Percentiles rank a stretch among this genome's conserved stretches.
These are phyloP conservation scores for Simplicillium sp. DNA, from an alignment of 2,329 filamentous ascomycete genomes.

Conservation along the genomic window DNA sequence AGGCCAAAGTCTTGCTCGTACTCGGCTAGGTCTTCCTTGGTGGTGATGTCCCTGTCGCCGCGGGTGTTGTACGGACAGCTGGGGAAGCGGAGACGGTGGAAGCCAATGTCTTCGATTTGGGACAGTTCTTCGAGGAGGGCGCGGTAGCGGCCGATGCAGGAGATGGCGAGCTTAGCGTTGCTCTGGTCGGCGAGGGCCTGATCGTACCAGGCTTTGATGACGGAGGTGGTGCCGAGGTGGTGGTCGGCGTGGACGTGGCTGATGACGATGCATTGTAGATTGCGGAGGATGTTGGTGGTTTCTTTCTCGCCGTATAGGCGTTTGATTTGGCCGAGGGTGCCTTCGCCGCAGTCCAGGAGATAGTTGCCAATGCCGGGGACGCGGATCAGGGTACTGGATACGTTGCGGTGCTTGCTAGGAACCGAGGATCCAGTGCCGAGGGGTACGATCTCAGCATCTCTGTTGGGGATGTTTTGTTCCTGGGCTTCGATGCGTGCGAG, in stretches of 20 bases:
- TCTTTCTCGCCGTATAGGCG: conserved; percentile 60
- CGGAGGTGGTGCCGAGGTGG: conserved; percentile 71
- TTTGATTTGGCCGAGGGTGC: conserved; percentile 78
- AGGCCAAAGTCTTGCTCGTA: conserved; percentile 48
- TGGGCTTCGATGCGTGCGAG: conserved; percentile 36
- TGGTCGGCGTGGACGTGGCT: conserved; percentile 96
- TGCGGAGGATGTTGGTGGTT: conserved; percentile 60
- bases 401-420: conserved; percentile 91
- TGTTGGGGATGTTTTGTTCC: conserved; percentile 58
- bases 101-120: conserved; percentile 67
- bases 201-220: conserved; percentile 77
- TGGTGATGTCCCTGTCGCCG: conserved; percentile 17
- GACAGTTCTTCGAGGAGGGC: conserved; percentile 73
- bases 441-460: conserved; percentile 73
- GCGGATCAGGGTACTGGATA: conserved; percentile 76
- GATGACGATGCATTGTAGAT: conserved; percentile 80
- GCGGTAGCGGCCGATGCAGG: conserved; percentile 63
- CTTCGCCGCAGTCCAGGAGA: conserved; percentile 85
- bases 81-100: conserved; percentile 36
- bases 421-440: conserved; percentile 86
- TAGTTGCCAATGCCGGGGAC: conserved; percentile 83
- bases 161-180: conserved; percentile 48
- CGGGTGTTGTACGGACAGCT: conserved; percentile 13
- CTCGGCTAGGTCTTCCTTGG: conserved; percentile 22
- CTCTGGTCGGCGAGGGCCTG: conserved; percentile 25